Base-by-base conservation (phyloP, 148 eudicot genomes). In the Gaultheria prostrata region DNA sequence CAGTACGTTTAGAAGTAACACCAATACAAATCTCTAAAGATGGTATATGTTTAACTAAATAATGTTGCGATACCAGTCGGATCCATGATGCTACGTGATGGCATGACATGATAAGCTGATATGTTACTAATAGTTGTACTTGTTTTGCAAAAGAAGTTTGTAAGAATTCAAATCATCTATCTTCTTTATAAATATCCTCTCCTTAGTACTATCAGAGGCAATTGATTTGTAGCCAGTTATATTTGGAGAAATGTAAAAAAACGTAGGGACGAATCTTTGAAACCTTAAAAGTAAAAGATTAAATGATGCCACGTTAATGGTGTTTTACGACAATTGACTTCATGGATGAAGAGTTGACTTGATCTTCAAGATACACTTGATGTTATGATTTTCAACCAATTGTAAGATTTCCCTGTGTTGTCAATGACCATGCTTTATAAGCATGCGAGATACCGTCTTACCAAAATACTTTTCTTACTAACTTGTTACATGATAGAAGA, bases 301-400 rank as follows among this genome's bases (percentile, higher is more conserved):
- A 67, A 26, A 67, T 67, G 35, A 10, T 67, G 72, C 12, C 2
- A 67, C 8, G 8, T 28, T 26, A 67, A 67, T 28, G 18, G 18
- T 12, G 35, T 28, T 26, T 67, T 12, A 13, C 28, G 35, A 67
- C 17, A 59, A 67, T 28, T 67, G 72, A 67, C 32, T 24, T n/a
- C 67, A 59, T 59, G 67, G 67, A 63, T 63, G 70, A 63, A 63
- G 71, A 65, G 71, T 26, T 10, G 71, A 65, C 32, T 28, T 65
- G 71, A 65, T 65, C 33, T 65, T 65, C 33, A 26, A 65, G 6
- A 65, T 26, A 63, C 70, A 0, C 32, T 11, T 24, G 70, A 63
- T n/a, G 24, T 63, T 63, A 9, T 63, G 17, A 65, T 65, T 65
- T 28, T 26, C 11, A 17, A 65, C 15, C 71, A 26, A 65, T 28